phyloP scores from a whole-genome alignment of 139 green algal genomes.

The Zygnema cylindricum region DNA sequence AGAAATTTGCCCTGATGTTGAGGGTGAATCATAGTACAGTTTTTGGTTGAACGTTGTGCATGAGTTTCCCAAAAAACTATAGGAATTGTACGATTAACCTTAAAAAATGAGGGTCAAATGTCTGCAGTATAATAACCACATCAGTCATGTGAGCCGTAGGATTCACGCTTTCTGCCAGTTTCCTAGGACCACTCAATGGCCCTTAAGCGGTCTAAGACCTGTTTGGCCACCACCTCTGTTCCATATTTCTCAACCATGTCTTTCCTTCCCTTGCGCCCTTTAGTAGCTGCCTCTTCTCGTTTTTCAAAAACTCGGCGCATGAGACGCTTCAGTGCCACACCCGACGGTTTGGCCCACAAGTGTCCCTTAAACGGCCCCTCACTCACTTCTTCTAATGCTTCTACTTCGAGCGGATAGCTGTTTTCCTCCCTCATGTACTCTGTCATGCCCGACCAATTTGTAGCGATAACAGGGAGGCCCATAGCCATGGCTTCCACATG shows the following conservation, averaged over 20 bases:
- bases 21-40: too few species aligned
- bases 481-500: constrained; percentile 76
- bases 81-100: too few species aligned
- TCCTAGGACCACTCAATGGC: too few species aligned
- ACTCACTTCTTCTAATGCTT: constrained; percentile 25
- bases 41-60: too few species aligned
- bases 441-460: constrained; percentile 72
- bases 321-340: constrained; percentile 14
- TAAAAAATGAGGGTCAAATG: too few species aligned
- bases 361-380: constrained; percentile 56
- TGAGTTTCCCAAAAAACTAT: too few species aligned
- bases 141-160: too few species aligned
- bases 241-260: constrained; percentile 60
- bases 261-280: constrained; percentile 18
- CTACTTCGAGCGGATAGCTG: constrained; percentile 46
- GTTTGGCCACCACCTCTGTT: constrained; percentile 7
- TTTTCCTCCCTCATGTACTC: constrained; percentile 60
- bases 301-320: constrained; percentile 51
- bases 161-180: too few species aligned
- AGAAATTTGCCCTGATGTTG: too few species aligned
- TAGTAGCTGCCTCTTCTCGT: constrained; percentile 30
- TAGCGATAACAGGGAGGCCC: constrained; percentile 70
- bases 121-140: too few species aligned
- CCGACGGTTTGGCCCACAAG: constrained; percentile 52
- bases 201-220: constrained; percentile 7